A percentile compares a stretch with the other conserved stretches of the same genome.
Conservation (phyloP, 345 rosid species). For the Rhodomyrtus tomentosa region DNA sequence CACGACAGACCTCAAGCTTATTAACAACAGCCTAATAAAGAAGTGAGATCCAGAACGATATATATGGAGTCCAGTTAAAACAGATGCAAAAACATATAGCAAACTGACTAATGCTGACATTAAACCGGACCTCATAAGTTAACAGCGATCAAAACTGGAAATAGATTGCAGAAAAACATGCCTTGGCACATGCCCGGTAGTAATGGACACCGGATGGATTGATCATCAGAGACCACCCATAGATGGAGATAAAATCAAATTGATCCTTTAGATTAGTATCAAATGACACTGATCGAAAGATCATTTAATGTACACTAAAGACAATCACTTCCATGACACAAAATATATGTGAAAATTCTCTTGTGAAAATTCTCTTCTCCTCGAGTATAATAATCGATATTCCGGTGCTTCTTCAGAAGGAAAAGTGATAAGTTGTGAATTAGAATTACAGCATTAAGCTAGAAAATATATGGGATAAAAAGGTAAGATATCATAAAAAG, state of each 20-base stretch:
- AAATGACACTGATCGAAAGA: not conserved
- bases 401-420: not conserved
- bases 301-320: conserved; percentile 23
- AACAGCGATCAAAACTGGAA: not conserved
- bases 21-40: too few species aligned
- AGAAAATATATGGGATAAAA: not conserved
- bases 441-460: not conserved
- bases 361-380: not conserved
- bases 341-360: too few species aligned
- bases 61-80: too few species aligned
- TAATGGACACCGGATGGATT: conserved; percentile 70
- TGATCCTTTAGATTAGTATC: conserved; percentile 8
- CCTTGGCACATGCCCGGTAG: conserved; percentile 93
- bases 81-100: too few species aligned
- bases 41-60: not conserved
- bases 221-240: conserved; percentile 58
- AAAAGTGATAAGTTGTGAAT: not conserved
- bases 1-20: too few species aligned
- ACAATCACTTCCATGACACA: not conserved
- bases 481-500: too few species aligned
- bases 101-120: not conserved
- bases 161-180: not conserved
- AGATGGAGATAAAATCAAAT: not conserved
- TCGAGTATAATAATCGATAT: not conserved
- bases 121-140: not conserved